A percentile compares a stretch with the other conserved stretches of the same genome.
Conservation (phyloP, 441 rosid genomes). For the Lagerstroemia fauriei region DNA sequence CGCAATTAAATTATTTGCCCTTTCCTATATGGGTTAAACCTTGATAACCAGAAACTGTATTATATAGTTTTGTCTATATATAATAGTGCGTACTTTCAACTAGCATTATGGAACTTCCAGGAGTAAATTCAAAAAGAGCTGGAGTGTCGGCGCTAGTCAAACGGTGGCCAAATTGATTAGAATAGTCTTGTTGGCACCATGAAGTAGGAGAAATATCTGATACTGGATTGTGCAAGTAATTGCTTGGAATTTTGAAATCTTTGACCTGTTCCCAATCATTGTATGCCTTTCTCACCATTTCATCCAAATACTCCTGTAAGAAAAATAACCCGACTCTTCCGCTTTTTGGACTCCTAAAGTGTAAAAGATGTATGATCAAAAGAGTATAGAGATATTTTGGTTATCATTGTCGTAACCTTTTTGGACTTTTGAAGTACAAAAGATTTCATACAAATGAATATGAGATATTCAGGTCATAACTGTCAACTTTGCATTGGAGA, state of each 20-base stretch:
- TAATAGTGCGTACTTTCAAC: neutral
- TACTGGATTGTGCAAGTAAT: neutral
- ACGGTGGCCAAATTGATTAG: neutral
- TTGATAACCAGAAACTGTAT: neutral
- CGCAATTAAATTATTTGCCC: too few species aligned
- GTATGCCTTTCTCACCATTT: slow-evolving; percentile 88
- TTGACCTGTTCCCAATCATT: slow-evolving; percentile 81
- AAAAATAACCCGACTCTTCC: neutral
- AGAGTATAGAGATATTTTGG: neutral
- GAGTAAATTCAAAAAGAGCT: neutral
- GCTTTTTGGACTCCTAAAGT: neutral
- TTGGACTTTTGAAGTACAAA: neutral
- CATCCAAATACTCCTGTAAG: slow-evolving; percentile 66
- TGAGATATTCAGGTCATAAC: neutral
- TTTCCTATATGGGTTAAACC: neutral
- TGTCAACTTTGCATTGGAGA: neutral
- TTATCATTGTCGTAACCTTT: neutral
- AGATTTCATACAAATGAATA: neutral
- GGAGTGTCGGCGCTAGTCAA: neutral
- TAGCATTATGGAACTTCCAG: neutral
- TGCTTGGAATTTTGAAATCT: slow-evolving; percentile 62
- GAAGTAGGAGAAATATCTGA: slow-evolving; percentile 26
- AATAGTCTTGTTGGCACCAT: neutral
- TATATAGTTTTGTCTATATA: too few species aligned
- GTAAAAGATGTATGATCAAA: too few species aligned